phyloP scores from a whole-genome alignment of 345 rosid species.

The Gossypium bickii region DNA sequence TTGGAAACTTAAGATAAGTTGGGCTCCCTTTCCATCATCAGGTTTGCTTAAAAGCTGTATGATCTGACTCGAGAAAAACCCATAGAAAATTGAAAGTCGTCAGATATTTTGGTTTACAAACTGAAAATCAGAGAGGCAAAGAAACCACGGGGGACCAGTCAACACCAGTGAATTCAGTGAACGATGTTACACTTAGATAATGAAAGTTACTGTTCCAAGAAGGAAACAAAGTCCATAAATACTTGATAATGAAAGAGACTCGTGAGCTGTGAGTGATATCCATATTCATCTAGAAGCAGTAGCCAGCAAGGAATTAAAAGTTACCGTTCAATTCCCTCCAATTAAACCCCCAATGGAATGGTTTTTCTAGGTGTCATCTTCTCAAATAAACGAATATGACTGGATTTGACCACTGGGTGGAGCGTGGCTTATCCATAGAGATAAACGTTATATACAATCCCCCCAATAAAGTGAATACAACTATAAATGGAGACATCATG shows the following conservation, averaged over 20 bases:
- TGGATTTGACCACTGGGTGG: background rate
- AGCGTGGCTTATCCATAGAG: background rate
- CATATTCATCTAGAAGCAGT: background rate
- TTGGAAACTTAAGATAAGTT: background rate
- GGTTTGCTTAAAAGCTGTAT: background rate
- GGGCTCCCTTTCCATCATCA: constrained; percentile 18
- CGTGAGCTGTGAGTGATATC: background rate
- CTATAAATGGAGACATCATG: background rate
- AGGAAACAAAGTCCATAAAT: background rate
- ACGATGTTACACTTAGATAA: background rate
- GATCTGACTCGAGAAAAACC: background rate
- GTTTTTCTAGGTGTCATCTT: background rate
- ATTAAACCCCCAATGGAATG: too few species aligned
- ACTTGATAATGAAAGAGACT: background rate
- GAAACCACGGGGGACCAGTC: background rate
- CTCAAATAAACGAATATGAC: background rate
- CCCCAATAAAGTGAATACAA: background rate
- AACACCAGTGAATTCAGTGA: background rate
- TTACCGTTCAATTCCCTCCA: background rate
- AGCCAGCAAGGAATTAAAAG: background rate
- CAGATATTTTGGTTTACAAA: background rate
- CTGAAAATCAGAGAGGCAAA: background rate
- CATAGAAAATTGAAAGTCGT: background rate
- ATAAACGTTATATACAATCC: background rate
- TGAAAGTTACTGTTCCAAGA: background rate